Percentiles rank a stretch among this genome's conserved stretches.
Conservation (phyloP, 495 filamentous ascomycete genomes). For the Aspergillus affinis region DNA sequence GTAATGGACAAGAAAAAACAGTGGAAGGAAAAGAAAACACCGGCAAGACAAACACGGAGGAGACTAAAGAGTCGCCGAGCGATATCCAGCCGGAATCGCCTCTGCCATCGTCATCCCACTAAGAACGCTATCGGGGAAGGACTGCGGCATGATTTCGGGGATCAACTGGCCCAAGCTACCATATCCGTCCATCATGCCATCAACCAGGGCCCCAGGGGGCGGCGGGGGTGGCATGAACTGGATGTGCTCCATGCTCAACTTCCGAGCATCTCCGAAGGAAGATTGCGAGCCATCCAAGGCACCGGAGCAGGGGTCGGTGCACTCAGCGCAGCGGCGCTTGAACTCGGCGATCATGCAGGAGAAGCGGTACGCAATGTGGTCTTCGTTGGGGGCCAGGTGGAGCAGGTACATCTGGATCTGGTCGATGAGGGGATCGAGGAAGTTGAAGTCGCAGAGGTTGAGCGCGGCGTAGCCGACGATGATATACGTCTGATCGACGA, state of each 20-base stretch:
- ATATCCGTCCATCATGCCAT: slow-evolving; percentile 16
- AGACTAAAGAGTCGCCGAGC: background rate
- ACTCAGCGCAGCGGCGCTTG: slow-evolving; percentile 17
- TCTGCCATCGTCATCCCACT: slow-evolving; percentile 12
- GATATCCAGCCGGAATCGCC: background rate
- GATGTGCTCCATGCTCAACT: slow-evolving; percentile 14
- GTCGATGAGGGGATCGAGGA: slow-evolving; percentile 37
- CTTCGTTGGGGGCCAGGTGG: slow-evolving; percentile 36
- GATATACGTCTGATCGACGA: slow-evolving; percentile 41
- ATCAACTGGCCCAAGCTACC: slow-evolving; percentile 14
- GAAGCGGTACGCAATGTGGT: slow-evolving; percentile 37
- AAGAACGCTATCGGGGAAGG: slow-evolving; percentile 12
- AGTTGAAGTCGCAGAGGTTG: slow-evolving; percentile 41
- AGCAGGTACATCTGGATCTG: slow-evolving; percentile 40
- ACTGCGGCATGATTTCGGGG: slow-evolving; percentile 17
- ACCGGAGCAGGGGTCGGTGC: slow-evolving; percentile 8
- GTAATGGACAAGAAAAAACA: no score
- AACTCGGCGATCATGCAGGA: slow-evolving; percentile 20
- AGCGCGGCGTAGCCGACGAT: slow-evolving; percentile 42
- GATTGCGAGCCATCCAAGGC: slow-evolving; percentile 8
- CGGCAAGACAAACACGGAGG: background rate
- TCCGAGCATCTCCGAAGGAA: slow-evolving; percentile 14
- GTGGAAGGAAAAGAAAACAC: no score
- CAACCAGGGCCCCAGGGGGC: slow-evolving; percentile 5
- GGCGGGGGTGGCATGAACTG: slow-evolving; percentile 12